phyloP scores from a whole-genome alignment of 1,284 basidiomycete species.

The Apiotrichum porosum region DNA sequence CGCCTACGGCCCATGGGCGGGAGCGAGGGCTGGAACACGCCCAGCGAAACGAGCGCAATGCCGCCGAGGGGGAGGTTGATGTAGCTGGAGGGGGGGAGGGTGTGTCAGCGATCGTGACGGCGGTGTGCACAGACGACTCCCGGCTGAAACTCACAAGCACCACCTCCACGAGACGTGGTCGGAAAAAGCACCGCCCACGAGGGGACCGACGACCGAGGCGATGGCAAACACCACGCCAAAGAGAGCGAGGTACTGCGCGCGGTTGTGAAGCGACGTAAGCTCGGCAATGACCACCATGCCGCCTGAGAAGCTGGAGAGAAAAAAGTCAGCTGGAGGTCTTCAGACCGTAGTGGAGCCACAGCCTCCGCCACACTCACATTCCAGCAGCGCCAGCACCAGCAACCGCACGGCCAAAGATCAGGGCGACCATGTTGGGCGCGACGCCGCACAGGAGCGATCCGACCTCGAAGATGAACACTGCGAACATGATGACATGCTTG shows the following conservation, averaged over 20 bases:
- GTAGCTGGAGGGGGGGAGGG: too few species aligned
- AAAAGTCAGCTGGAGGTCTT: too few species aligned
- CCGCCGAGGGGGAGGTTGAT: constrained; percentile 46
- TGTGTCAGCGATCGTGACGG: too few species aligned
- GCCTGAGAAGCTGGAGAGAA: constrained; percentile 48
- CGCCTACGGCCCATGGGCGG: constrained; percentile 38
- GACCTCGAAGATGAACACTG: constrained; percentile 52
- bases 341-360: too few species aligned
- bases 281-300: constrained; percentile 46
- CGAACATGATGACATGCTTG: constrained; percentile 48
- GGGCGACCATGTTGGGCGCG: constrained; percentile 50
- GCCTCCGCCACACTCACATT: too few species aligned
- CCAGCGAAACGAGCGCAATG: constrained; percentile 33
- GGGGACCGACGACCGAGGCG: constrained; percentile 47
- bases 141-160: constrained; percentile 22
- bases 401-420: constrained; percentile 54
- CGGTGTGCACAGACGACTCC: too few species aligned
- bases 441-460: constrained; percentile 56
- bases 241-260: constrained; percentile 37
- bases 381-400: constrained; percentile 54
- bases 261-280: constrained; percentile 37
- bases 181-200: constrained; percentile 50
- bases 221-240: constrained; percentile 31
- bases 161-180: constrained; percentile 48
- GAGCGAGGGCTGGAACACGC: constrained; percentile 29